Conservation (phyloP, 306 rosid genomes). For the Vachellia collinsii region DNA sequence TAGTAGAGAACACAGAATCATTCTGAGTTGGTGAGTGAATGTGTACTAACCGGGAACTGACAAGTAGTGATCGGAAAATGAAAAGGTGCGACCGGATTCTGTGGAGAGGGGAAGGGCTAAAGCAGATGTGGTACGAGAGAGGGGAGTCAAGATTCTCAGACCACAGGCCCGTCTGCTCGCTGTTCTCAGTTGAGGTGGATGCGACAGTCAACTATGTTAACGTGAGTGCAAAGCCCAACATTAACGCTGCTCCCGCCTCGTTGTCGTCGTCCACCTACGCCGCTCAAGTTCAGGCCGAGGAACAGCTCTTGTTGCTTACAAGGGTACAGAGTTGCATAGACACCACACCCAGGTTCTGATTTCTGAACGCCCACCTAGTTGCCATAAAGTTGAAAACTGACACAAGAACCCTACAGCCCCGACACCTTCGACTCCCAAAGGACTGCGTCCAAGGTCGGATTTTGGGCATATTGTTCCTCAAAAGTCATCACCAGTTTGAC, state of each 20-base stretch:
- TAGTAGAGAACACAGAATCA: not conserved
- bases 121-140: constrained; percentile 76
- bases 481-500: not conserved
- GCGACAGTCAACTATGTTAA: constrained; percentile 28
- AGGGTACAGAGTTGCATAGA: constrained; percentile 34
- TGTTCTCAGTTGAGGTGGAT: constrained; percentile 54
- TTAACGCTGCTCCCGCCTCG: constrained; percentile 11
- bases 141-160: constrained; percentile 93
- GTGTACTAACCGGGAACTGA: no score
- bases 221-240: not conserved
- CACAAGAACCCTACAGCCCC: not conserved
- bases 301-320: constrained; percentile 61
- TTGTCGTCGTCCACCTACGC: constrained; percentile 46
- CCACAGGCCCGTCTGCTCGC: constrained; percentile 85
- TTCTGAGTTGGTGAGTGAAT: not conserved
- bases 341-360: constrained; percentile 25
- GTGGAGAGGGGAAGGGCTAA: constrained; percentile 88
- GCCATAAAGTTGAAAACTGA: not conserved
- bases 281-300: constrained; percentile 73
- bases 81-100: constrained; percentile 91
- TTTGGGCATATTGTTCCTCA: not conserved
- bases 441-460: not conserved
- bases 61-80: not conserved
- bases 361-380: not conserved
- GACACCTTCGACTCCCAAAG: not conserved